Percentiles rank a stretch among this genome's conserved stretches.
phyloP scores from a whole-genome alignment of 106 monocot genomes.

The Acanthochlamys bracteata region DNA sequence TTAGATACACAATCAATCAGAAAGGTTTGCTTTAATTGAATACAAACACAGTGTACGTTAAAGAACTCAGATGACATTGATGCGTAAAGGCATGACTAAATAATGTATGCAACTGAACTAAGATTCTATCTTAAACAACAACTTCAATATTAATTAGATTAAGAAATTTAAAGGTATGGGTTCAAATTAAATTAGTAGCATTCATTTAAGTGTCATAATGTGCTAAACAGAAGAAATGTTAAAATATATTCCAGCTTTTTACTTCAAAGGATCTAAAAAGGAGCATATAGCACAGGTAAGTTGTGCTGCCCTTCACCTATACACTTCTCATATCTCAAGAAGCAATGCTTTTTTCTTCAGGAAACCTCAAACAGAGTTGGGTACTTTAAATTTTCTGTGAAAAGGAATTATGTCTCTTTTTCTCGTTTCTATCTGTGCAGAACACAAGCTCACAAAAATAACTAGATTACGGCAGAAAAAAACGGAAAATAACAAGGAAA shows the following conservation, averaged over 20 bases:
- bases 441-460: not conserved
- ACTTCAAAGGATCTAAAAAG: conserved; percentile 1
- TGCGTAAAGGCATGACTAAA: conserved; percentile 8
- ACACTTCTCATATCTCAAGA: not conserved
- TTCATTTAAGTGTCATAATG: not conserved
- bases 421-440: not conserved
- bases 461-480: not conserved
- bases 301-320: not conserved
- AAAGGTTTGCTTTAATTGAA: not conserved
- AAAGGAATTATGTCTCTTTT: conserved; percentile 12
- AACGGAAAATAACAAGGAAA: not conserved
- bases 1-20: not conserved
- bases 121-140: conserved; percentile 14
- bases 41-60: not conserved
- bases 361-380: conserved; percentile 12
- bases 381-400: conserved; percentile 13
- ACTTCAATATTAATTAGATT: not conserved
- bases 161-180: not conserved
- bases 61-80: conserved; percentile 2
- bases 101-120: conserved; percentile 13
- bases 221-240: not conserved
- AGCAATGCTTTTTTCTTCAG: not conserved
- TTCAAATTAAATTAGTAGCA: not conserved
- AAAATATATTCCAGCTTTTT: not conserved
- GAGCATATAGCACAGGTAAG: not conserved